These are phyloP conservation scores for Leccinum longicurvipes DNA, from an alignment of 768 basidiomycete genomes.

Conservation along the genomic window DNA sequence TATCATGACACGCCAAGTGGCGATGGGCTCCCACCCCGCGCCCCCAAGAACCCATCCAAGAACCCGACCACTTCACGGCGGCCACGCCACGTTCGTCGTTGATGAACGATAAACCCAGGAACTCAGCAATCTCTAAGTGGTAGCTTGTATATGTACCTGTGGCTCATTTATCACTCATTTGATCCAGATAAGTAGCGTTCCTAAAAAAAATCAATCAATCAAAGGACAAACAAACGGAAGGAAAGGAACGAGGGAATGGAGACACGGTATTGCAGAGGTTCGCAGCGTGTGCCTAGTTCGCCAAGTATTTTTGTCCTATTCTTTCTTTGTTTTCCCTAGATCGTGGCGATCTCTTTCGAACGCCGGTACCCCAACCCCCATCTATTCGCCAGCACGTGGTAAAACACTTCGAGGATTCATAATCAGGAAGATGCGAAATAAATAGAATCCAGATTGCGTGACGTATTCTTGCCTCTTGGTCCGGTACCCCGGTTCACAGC, in stretches of 20 bases:
- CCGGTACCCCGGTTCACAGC: neutral
- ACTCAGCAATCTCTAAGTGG: neutral
- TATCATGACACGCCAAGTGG: neutral
- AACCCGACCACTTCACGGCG: neutral
- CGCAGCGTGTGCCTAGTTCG: neutral
- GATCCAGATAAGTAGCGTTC: neutral
- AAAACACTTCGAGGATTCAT: neutral
- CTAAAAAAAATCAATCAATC: neutral
- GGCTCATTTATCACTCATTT: neutral
- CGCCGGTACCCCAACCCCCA: neutral
- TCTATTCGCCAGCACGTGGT: neutral
- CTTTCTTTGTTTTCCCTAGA: neutral
- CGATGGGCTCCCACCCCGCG: neutral
- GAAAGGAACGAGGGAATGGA: neutral
- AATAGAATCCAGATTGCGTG: neutral
- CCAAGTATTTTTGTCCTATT: neutral
- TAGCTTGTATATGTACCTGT: neutral
- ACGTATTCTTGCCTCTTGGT: neutral
- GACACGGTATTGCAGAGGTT: neutral
- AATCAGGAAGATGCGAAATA: neutral
- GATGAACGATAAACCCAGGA: neutral
- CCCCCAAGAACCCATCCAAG: neutral
- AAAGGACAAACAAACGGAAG: neutral
- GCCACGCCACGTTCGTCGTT: neutral
- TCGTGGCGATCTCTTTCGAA: neutral